A percentile compares a stretch with the other conserved stretches of the same genome.
Conservation (phyloP, 2,329 filamentous ascomycete species). For the Diaporthe ilicicola region DNA sequence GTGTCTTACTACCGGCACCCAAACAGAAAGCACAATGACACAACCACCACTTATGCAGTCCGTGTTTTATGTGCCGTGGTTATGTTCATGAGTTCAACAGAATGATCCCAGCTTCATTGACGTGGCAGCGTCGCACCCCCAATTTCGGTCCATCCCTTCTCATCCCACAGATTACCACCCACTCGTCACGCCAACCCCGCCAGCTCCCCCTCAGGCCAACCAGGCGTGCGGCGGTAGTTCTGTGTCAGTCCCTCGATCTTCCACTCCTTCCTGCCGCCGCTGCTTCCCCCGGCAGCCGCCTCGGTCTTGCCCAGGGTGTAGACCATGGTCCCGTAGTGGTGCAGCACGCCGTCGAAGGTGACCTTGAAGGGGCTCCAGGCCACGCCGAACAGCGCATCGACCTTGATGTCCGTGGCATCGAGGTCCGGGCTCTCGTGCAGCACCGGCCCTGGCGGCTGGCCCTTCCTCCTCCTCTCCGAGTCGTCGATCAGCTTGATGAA, state of each 20-base stretch:
- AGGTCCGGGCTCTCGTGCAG: conserved; percentile 29
- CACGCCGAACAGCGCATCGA: conserved; percentile 26
- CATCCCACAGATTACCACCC: neutral
- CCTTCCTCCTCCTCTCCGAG: conserved; percentile 12
- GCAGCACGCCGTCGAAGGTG: conserved; percentile 27
- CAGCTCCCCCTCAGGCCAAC: conserved; percentile 22
- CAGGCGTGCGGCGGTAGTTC: conserved; percentile 30
- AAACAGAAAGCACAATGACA: conserved; percentile 6
- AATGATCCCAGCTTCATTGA: neutral
- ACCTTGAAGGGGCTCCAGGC: conserved; percentile 31
- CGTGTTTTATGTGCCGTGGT: neutral
- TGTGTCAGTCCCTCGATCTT: conserved; percentile 30
- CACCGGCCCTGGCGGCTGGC: conserved; percentile 19
- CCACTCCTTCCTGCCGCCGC: conserved; percentile 13
- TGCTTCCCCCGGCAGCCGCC: neutral
- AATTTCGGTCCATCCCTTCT: neutral
- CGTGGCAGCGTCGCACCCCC: neutral
- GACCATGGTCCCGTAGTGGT: conserved; percentile 32
- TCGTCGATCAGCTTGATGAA: conserved; percentile 32
- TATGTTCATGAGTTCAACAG: neutral
- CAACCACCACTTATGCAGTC: neutral
- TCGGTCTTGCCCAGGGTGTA: conserved; percentile 28
- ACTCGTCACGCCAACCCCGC: neutral
- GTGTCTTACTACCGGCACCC: neutral
- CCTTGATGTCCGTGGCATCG: conserved; percentile 15